Conservation (phyloP, 352 stramenopile genomes). For the Achlya hypogyna region DNA sequence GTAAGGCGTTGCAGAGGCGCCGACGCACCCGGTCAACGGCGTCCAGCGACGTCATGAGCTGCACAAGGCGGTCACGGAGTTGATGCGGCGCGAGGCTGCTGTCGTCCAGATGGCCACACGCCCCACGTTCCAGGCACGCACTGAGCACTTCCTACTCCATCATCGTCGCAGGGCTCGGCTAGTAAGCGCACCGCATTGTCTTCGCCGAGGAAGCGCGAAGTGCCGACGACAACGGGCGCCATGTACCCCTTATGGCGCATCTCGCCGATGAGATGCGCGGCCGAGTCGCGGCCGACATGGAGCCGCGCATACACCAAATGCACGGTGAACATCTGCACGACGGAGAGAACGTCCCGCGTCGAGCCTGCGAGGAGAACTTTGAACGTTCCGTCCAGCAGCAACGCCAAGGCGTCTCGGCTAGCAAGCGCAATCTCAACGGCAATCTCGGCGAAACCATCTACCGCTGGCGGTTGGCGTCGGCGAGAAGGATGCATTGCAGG, state of each 20-base stretch:
- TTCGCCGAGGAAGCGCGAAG: not conserved
- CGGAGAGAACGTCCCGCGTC: constrained; percentile 1
- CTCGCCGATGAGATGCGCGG: not conserved
- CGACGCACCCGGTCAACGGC: not conserved
- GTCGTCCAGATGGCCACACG: constrained; percentile 13
- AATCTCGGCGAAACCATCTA: not conserved
- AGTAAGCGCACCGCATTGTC: not conserved
- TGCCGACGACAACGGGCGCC: not conserved
- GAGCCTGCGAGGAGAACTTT: constrained; percentile 11
- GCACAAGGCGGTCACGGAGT: constrained; percentile 2
- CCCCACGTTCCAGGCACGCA: not conserved
- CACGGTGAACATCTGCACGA: constrained; percentile 12
- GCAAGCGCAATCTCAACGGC: not conserved
- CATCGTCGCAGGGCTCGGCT: not conserved
- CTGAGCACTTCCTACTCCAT: constrained; percentile 1
- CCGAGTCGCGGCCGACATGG: constrained; percentile 1
- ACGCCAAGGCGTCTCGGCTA: constrained; percentile 10
- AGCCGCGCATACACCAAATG: constrained; percentile 2
- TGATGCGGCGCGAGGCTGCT: not conserved
- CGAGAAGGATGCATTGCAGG: constrained; percentile 7
- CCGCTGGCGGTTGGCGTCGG: constrained; percentile 7
- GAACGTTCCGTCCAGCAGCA: not conserved
- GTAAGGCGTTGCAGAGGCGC: not conserved
- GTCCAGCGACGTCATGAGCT: constrained; percentile 2
- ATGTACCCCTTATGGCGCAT: not conserved